A percentile compares a stretch with the other conserved stretches of the same genome.
phyloP scores from a whole-genome alignment of 768 basidiomycete species.

The Exidia glandulosa region DNA sequence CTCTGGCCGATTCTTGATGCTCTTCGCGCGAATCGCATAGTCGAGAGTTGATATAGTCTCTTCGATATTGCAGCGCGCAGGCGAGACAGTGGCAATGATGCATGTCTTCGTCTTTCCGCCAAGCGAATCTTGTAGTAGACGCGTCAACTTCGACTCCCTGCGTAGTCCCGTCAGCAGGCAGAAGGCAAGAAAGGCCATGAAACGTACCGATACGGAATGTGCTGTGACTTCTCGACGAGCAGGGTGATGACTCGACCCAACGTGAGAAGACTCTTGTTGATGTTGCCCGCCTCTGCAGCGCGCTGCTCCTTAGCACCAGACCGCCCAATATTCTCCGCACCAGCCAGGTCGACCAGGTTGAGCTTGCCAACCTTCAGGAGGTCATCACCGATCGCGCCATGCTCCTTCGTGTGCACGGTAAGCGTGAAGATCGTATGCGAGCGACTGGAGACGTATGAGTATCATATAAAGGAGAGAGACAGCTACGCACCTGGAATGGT shows the following conservation, averaged over 20 bases:
- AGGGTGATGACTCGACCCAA: conserved; percentile 94
- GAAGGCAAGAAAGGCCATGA: background rate
- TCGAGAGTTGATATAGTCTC: conserved; percentile 96
- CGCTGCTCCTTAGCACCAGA: conserved; percentile 92
- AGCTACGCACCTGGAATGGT: conserved; percentile 52
- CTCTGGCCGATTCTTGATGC: conserved; percentile 91
- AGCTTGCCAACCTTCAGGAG: conserved; percentile 88
- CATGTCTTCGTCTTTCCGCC: conserved; percentile 96
- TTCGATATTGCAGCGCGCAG: conserved; percentile 87
- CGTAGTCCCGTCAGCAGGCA: background rate
- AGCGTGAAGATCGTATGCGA: conserved; percentile 98
- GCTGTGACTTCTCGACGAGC: conserved; percentile 80
- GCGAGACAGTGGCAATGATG: conserved; percentile 93
- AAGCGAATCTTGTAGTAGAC: conserved; percentile 96
- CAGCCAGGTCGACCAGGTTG: conserved; percentile 74
- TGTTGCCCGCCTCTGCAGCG: conserved; percentile 96
- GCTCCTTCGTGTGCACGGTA: conserved; percentile 85
- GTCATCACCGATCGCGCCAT: conserved; percentile 71
- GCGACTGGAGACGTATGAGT: conserved; percentile 35
- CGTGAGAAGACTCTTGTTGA: conserved; percentile 95
- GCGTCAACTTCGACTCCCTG: conserved; percentile 95
- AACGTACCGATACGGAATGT: conserved; percentile 84
- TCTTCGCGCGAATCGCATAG: conserved; percentile 91
- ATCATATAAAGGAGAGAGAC: background rate
- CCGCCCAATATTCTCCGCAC: conserved; percentile 93